Base-by-base conservation (phyloP, 2,329 filamentous ascomycete genomes). In the Penicillium verrucosum region DNA sequence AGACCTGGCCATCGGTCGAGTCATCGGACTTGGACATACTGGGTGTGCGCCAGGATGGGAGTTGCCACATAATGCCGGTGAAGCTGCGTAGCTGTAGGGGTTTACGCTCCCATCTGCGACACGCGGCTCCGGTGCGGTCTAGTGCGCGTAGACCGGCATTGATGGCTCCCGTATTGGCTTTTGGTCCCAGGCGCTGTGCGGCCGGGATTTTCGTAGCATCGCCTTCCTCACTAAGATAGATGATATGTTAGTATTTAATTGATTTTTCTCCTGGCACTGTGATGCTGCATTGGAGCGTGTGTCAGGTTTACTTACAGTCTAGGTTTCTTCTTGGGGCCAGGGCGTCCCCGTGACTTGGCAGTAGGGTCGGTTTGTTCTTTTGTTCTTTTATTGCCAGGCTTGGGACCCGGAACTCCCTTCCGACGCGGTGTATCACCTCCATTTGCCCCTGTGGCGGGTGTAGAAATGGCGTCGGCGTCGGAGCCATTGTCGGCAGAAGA, bases 121-220 rank as follows among this genome's bases (percentile, higher is more conserved):
- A 97, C 10, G 94, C 92, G 69, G 93, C 89, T 64, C 93, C 93
- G 8, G 89, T 89, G 59, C 93, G 88, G 75, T 99, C 94, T 62
- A 99, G 89, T 12, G 94, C 93, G 54, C 94, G 90, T 48, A 99
- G 87, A 51, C 91, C 90, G 53, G 94, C 94, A 72, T 99, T 99
- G 81, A 99, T 99, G 58, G 93, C 93, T 62, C 94, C 94, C 68
- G 93, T 90, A 73, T 97, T 97, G 50, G 93, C 93, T 76, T 97
- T 97, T 65, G 94, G 94, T 4, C 93, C 93, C 27, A 97, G 87
- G 74, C 96, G 96, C 76, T 93, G 90, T 43, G 79, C 75, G 6
- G 71, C 68, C 58, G 67, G 60, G 55, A 64, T 57, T 60, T 69
- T 73, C 48, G 68, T 70, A 55, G 73, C 69, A 54, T 82, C 80